A percentile compares a stretch with the other conserved stretches of the same genome.
These are phyloP conservation scores for Platismatia glauca DNA, from an alignment of 495 filamentous ascomycete species.

Conservation along the genomic window DNA sequence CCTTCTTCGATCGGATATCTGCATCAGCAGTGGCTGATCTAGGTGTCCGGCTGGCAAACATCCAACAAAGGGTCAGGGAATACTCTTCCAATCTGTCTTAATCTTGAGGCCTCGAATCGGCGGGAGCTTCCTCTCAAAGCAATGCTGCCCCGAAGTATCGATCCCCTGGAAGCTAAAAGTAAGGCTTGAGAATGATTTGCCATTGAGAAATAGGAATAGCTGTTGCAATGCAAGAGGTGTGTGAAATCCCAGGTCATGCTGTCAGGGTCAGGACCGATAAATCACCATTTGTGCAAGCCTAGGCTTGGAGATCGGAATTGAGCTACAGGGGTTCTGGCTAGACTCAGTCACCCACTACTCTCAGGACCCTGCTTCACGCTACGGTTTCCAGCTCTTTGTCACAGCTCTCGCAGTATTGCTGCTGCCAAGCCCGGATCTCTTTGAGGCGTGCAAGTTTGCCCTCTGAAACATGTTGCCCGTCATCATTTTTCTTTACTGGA, in stretches of 20 bases:
- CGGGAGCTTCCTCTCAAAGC: too few species aligned
- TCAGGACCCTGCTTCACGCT: neutral
- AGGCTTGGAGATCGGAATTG: neutral
- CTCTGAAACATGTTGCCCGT: neutral
- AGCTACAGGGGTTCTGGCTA: neutral
- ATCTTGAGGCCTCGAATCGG: neutral
- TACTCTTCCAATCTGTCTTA: neutral
- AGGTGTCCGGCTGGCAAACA: neutral
- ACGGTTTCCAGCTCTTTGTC: constrained; percentile 2
- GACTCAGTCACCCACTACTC: neutral
- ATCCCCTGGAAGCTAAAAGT: neutral
- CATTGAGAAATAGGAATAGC: neutral
- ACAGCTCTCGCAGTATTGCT: constrained; percentile 17
- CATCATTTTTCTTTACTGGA: neutral
- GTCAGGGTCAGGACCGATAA: neutral
- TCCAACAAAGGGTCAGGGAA: neutral
- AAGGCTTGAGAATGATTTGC: neutral
- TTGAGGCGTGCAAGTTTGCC: neutral
- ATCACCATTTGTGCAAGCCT: neutral
- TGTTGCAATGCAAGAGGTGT: neutral
- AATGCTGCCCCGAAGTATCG: neutral
- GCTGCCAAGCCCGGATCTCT: constrained; percentile 13
- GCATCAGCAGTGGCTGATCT: neutral
- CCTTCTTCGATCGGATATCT: neutral
- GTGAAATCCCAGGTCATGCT: neutral